These are phyloP conservation scores for Globisporangium spiculum DNA, from an alignment of 352 stramenopile species.

Conservation along the genomic window DNA sequence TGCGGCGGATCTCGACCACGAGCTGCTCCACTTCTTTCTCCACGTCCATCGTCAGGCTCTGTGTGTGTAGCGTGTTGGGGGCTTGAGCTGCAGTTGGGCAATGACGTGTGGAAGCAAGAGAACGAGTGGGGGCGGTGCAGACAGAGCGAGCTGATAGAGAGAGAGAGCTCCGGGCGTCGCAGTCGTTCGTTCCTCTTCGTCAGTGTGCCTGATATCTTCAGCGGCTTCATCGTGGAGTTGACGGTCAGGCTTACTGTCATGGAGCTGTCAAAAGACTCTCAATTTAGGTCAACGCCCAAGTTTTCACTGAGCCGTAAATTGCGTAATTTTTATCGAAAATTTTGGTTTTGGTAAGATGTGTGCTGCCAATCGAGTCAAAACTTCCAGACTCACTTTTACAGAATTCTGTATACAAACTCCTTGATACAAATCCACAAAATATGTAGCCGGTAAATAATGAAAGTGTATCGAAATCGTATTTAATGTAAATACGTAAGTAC, in stretches of 20 bases:
- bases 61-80: background rate
- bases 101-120: background rate
- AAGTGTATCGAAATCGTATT: too few species aligned
- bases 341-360: background rate
- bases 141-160: background rate
- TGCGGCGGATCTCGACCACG: conserved; percentile 64
- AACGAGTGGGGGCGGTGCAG: background rate
- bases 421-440: too few species aligned
- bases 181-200: background rate
- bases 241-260: background rate
- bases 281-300: background rate
- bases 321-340: background rate
- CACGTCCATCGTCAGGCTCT: conserved; percentile 40
- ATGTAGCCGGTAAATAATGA: too few species aligned
- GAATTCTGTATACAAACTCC: too few species aligned
- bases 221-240: background rate
- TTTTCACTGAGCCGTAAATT: too few species aligned
- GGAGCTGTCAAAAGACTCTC: background rate
- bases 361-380: background rate
- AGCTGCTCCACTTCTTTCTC: conserved; percentile 73
- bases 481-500: too few species aligned
- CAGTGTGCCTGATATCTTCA: conserved; percentile 3
- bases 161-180: background rate
- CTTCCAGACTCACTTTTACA: too few species aligned
- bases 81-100: background rate